Base-by-base conservation (phyloP, 148 eudicot species). In the Camellia granthamiana region DNA sequence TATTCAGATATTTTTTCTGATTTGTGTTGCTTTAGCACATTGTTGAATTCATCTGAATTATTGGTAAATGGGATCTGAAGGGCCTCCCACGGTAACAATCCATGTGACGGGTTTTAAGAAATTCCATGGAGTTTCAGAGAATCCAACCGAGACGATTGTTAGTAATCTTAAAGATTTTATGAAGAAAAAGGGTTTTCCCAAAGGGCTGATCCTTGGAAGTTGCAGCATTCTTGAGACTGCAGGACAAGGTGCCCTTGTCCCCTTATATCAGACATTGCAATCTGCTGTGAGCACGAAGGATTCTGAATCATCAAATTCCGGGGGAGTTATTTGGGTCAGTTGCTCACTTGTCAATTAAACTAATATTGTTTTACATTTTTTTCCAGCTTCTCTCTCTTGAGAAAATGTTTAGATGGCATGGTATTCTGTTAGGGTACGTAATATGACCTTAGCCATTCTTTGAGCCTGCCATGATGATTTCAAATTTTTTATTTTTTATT, bases 101-200 rank as follows among this genome's bases (percentile, higher is more conserved):
- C 97, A 96, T 69, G 93, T 94, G 78, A 96, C 99, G 0, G 99
- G 99, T 44, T 96, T 96, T 70, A 94, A 94, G 86, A 94, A 88
- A 75, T 96, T 96, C 61, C 97, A 92, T 83, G 99, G 99, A 74
- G 98, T 96, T 83, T 88, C 97, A 18, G 99, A 91, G 79, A 96
- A 96, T 89, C 99, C 99, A 46, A 96, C 98, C 0, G 97, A 96
- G 87, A 94, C 89, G 16, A 92, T 92, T 62, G 99, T 89, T 44
- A 78, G 81, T 46, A 92, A 91, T 83, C 74, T 96, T 60, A 83
- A 86, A 80, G 92, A 89, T 49, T 92, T 84, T 80, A 72, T 92
- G 89, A 91, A 91, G 80, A 88, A 86, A 78, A 91, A 82, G 78
- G 93, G 95, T 43, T 66, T 88, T 73, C 93, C 98, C 6, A 87